A percentile compares a stretch with the other conserved stretches of the same genome.
These are phyloP conservation scores for Erodium texanum DNA, from an alignment of 441 rosid genomes.

Conservation along the genomic window DNA sequence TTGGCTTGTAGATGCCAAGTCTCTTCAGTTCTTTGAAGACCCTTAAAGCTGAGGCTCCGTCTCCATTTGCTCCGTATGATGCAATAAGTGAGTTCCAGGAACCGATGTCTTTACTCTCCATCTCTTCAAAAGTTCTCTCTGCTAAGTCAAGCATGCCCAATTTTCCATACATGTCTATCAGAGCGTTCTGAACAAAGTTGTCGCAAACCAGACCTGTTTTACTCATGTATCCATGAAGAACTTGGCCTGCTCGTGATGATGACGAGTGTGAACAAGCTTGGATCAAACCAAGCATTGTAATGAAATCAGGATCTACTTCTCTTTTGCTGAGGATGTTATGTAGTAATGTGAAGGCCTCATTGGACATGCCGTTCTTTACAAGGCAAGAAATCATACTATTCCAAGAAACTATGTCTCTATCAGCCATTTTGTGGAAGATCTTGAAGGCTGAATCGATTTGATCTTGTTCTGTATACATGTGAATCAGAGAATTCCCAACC, in stretches of 20 bases:
- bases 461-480: not conserved
- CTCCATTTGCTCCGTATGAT: not conserved
- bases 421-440: not conserved
- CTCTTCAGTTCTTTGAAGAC: not conserved
- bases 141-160: slow-evolving; percentile 21
- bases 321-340: not conserved
- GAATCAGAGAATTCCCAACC: not conserved
- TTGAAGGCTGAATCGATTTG: not conserved
- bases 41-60: not conserved
- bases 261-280: slow-evolving; percentile 6
- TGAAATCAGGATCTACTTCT: not conserved
- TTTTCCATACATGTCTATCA: slow-evolving; percentile 31
- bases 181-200: slow-evolving; percentile 25
- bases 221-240: slow-evolving; percentile 25
- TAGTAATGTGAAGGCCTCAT: not conserved
- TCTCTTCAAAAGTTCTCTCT: slow-evolving; percentile 15
- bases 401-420: not conserved
- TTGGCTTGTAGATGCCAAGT: not conserved
- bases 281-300: not conserved
- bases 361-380: not conserved
- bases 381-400: not conserved
- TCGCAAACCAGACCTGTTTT: slow-evolving; percentile 22
- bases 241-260: slow-evolving; percentile 18
- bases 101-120: not conserved
- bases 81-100: not conserved